Base-by-base conservation (phyloP, 1,284 basidiomycete species). In the Apiotrichum porosum region DNA sequence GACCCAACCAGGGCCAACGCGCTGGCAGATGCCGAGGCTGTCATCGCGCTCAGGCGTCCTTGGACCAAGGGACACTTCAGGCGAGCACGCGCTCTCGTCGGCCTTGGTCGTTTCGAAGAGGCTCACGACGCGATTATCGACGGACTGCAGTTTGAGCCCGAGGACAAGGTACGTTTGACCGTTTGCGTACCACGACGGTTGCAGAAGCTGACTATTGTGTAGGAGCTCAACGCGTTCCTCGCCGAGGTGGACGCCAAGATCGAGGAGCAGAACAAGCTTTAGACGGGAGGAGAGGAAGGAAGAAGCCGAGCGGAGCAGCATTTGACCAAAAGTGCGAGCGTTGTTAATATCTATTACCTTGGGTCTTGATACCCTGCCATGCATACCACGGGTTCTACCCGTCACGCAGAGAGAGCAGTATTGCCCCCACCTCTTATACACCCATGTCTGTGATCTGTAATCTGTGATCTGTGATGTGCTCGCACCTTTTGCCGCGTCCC, bases 61-160 rank as follows among this genome's bases (percentile, higher is more conserved):
- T 98, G 94, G 94, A 83, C 85, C 61, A 97, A 97, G 70, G 94
- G 92, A 0, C 90, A 97, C 69, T 95, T 94, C 78, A 79, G 94
- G 56, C 65, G 62, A 55, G 61, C 66, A 0, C 54, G 70, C 18
- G 91, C 94, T 0, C 76, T 97, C 37, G 77, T 86, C 5, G 88
- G 82, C n/a, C 75, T 98, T 47, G 78, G 79, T 13, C 77, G 79
- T 39, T 75, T 81, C 44, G 76, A 83, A 31, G 91, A 95, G 44
- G 93, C 92, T 3, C 81, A 80, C 54, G 87, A 93, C 39, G 85
- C 91, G 3, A 77, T 91, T 48, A 77, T 83, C 55, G 77, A 92
- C 13, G 93, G 93, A 0, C 70, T 97, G 54, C 84, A 88, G 54
- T 97, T 88, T 62, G 94, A 97, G 63, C 90, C 91, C 3, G 81